Evolutionary conservation across 495 filamentous ascomycete genomes (phyloP).

Genomic region (Lasiosphaeria miniovina): DNA sequence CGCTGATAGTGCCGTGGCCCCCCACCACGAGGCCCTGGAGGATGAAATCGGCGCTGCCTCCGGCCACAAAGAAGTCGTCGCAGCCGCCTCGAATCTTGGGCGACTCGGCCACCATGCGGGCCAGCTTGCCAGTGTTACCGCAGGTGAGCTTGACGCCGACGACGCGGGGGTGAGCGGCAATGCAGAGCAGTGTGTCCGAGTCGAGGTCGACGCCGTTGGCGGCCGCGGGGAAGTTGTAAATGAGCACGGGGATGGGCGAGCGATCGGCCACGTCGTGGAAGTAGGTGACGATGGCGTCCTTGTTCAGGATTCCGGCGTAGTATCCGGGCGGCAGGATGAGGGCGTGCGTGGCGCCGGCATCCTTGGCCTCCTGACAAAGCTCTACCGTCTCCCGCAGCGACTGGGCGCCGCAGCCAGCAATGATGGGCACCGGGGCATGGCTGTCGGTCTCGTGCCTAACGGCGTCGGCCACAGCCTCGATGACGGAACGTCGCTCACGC

Average conservation of each 20-base stretch:
- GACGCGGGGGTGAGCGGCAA: slow-evolving; percentile 72
- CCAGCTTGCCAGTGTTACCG: slow-evolving; percentile 82
- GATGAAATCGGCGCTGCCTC: slow-evolving; percentile 83
- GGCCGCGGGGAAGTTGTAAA: slow-evolving; percentile 86
- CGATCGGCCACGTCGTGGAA: slow-evolving; percentile 68
- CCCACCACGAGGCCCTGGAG: slow-evolving; percentile 72
- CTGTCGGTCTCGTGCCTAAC: slow-evolving; percentile 65
- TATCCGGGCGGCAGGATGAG: slow-evolving; percentile 84
- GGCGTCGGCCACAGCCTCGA: slow-evolving; percentile 68
- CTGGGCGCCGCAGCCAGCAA: slow-evolving; percentile 69
- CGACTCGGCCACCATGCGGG: slow-evolving; percentile 64
- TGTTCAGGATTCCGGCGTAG: slow-evolving; percentile 69
- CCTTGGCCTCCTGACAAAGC: slow-evolving; percentile 70
- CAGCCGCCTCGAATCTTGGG: slow-evolving; percentile 34
- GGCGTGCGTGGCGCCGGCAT: slow-evolving; percentile 77
- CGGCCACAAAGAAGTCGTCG: slow-evolving; percentile 69
- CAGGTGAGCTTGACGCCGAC: slow-evolving; percentile 85
- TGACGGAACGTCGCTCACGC: slow-evolving; percentile 66
- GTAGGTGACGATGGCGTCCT: slow-evolving; percentile 65
- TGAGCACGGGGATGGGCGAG: slow-evolving; percentile 68
- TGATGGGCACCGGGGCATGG: slow-evolving; percentile 61
- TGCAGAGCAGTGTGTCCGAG: slow-evolving; percentile 70
- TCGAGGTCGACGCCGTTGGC: slow-evolving; percentile 82
- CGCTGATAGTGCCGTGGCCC: slow-evolving; percentile 75
- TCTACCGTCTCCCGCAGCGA: slow-evolving; percentile 6